Conservation (phyloP, 2,329 filamentous ascomycete species). For the Didymella glomerata region DNA sequence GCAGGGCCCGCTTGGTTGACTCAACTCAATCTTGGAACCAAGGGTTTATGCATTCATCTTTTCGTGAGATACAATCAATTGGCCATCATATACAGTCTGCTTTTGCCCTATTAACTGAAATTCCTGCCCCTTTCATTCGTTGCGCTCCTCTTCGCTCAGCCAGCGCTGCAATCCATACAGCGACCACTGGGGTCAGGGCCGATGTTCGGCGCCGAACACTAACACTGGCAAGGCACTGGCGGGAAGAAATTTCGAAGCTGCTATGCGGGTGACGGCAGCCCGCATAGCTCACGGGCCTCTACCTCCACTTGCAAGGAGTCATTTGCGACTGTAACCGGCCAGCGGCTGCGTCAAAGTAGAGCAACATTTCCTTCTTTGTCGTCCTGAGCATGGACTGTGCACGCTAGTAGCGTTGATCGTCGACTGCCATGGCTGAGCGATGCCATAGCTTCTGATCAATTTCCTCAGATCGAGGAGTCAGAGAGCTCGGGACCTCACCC, state of each 20-base stretch:
- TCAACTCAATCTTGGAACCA: constrained; percentile 12
- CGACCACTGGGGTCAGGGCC: constrained; percentile 21
- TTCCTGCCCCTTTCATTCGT: not conserved
- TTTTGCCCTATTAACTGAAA: not conserved
- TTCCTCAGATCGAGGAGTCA: constrained; percentile 22
- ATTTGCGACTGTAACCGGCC: constrained; percentile 22
- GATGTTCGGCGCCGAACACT: constrained; percentile 32
- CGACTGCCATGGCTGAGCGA: constrained; percentile 14
- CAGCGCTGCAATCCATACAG: constrained; percentile 11
- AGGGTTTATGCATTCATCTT: constrained; percentile 3
- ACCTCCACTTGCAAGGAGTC: constrained; percentile 18
- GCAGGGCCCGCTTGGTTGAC: constrained; percentile 19
- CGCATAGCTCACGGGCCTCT: constrained; percentile 20
- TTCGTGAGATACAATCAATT: not conserved
- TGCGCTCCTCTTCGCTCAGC: not conserved
- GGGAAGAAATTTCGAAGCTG: constrained; percentile 36
- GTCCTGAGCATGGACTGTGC: constrained; percentile 10
- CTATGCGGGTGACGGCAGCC: constrained; percentile 20
- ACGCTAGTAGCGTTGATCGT: constrained; percentile 19
- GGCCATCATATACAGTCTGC: not conserved
- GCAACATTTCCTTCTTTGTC: constrained; percentile 17
- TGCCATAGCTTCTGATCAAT: constrained; percentile 15
- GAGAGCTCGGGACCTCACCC: not conserved
- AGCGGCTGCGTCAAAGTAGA: constrained; percentile 15
- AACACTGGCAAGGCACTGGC: constrained; percentile 30